Conservation (phyloP, 2,329 filamentous ascomycete species). For the Cladorrhinum sp. region DNA sequence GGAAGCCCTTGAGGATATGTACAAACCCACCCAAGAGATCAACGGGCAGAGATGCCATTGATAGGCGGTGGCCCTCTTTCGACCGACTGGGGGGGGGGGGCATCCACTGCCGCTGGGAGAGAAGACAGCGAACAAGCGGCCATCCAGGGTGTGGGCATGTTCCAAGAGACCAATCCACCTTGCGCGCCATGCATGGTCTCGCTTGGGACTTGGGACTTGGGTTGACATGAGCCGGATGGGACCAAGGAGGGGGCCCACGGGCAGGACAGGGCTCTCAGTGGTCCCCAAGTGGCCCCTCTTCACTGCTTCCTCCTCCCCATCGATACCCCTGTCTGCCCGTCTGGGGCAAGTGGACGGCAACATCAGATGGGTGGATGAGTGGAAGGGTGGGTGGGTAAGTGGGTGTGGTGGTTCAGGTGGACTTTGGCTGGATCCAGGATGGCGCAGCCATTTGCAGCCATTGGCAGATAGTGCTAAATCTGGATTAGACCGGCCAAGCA, state of each 20-base stretch:
- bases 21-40: slow-evolving; percentile 42
- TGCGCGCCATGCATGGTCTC: slow-evolving; percentile 43
- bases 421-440: slow-evolving; percentile 28
- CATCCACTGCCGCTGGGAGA: slow-evolving; percentile 9
- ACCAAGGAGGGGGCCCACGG: slow-evolving; percentile 19
- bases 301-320: slow-evolving; percentile 1
- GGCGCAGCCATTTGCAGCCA: slow-evolving; percentile 40
- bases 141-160: slow-evolving; percentile 9
- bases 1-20: slow-evolving; percentile 48
- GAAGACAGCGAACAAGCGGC: slow-evolving; percentile 14
- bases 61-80: slow-evolving; percentile 35
- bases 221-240: slow-evolving; percentile 40
- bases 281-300: background rate
- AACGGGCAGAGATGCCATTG: slow-evolving; percentile 38
- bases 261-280: slow-evolving; percentile 16
- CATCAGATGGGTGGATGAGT: slow-evolving; percentile 38
- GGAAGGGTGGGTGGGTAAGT: background rate
- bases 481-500: slow-evolving; percentile 29
- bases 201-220: slow-evolving; percentile 36
- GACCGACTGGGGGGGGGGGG: slow-evolving; percentile 34
- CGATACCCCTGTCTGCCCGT: slow-evolving; percentile 37
- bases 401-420: slow-evolving; percentile 3
- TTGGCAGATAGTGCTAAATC: slow-evolving; percentile 38
- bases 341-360: slow-evolving; percentile 43
- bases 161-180: slow-evolving; percentile 33